A percentile compares a stretch with the other conserved stretches of the same genome.
These are phyloP conservation scores for Logfia minima DNA, from an alignment of 129 eudicot genomes.

Conservation along the genomic window DNA sequence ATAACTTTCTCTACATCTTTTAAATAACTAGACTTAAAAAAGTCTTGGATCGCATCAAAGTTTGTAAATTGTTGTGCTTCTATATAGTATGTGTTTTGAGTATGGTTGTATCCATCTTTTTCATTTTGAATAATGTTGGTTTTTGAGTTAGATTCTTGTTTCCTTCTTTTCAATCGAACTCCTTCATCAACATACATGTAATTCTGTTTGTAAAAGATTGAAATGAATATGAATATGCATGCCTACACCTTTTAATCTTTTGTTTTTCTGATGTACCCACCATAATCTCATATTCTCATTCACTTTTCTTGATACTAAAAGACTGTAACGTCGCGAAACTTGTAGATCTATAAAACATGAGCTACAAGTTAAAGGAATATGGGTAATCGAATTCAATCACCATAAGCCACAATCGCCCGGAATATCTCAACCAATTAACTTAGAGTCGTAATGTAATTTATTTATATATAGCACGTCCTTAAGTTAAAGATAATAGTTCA, in stretches of 20 bases:
- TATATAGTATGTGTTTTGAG: slow-evolving; percentile 26
- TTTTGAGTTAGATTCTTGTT: background rate
- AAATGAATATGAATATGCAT: background rate
- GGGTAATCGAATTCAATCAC: background rate
- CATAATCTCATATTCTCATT: no score
- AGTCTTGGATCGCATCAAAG: slow-evolving; percentile 17
- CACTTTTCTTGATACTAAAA: no score
- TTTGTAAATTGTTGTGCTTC: slow-evolving; percentile 33
- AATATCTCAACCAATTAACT: background rate
- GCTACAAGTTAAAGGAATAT: no score
- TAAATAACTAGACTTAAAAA: slow-evolving; percentile 31
- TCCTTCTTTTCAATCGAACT: background rate
- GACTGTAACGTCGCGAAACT: no score
- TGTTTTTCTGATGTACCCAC: background rate
- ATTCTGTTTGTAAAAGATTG: background rate
- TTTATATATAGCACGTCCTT: background rate
- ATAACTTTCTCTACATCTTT: slow-evolving; percentile 20
- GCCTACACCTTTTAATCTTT: background rate
- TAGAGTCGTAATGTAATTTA: background rate
- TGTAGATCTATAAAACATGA: no score
- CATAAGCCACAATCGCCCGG: background rate
- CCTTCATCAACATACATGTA: slow-evolving; percentile 9
- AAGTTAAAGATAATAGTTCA: no score
- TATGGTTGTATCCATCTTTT: slow-evolving; percentile 21
- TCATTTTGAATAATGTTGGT: slow-evolving; percentile 24